phyloP scores from a whole-genome alignment of 2,329 filamentous ascomycete species.

The Laburnicola sp. region DNA sequence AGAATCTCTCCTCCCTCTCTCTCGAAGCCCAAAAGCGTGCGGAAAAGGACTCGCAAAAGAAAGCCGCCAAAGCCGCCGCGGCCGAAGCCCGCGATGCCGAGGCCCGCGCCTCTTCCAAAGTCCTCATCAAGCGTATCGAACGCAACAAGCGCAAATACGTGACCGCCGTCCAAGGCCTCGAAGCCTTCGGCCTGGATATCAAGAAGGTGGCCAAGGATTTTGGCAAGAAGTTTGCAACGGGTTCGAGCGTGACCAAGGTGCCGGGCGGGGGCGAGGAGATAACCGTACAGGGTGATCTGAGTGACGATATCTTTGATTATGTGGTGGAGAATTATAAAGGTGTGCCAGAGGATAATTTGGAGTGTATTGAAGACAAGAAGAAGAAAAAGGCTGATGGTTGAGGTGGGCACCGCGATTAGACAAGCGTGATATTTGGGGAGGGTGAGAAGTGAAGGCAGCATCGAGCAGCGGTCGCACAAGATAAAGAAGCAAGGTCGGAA shows the following conservation, averaged over 20 bases:
- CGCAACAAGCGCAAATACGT: conserved; percentile 98
- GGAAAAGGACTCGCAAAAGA: conserved; percentile 95
- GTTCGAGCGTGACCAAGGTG: conserved; percentile 86
- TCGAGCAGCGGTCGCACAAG: no score
- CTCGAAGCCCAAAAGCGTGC: conserved; percentile 92
- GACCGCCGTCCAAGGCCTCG: conserved; percentile 86
- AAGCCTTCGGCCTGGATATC: conserved; percentile 86
- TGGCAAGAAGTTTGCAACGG: conserved; percentile 98
- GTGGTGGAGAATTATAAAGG: conserved; percentile 84
- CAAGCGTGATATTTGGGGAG: no score
- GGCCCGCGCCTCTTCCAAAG: conserved; percentile 76
- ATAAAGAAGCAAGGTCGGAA: no score
- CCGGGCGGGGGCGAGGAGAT: conserved; percentile 90
- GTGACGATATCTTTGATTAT: conserved; percentile 91
- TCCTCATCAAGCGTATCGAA: conserved; percentile 95
- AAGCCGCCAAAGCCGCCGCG: conserved; percentile 89
- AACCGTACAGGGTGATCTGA: conserved; percentile 95
- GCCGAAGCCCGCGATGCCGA: conserved; percentile 82
- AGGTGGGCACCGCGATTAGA: background rate
- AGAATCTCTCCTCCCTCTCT: conserved; percentile 82
- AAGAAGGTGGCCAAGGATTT: conserved; percentile 97
- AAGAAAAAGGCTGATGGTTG: conserved; percentile 71
- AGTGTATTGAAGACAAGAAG: conserved; percentile 93
- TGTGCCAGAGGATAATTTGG: conserved; percentile 93
- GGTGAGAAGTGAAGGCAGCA: background rate